A percentile compares a stretch with the other conserved stretches of the same genome.
Conservation (phyloP, 2,329 filamentous ascomycete species). For the Colletotrichum agaves region DNA sequence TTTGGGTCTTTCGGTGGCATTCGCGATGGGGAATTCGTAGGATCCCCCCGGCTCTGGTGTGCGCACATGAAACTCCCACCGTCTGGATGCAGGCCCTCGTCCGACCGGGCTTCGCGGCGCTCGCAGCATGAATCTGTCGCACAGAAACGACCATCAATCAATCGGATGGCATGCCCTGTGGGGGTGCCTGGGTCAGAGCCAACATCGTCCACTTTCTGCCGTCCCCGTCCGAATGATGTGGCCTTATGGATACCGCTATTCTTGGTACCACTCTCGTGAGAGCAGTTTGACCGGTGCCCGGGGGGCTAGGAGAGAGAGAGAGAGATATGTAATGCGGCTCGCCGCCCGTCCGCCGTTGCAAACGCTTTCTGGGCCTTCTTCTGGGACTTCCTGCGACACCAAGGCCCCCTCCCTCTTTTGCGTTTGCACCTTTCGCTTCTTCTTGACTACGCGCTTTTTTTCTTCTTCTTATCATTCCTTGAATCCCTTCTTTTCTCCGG, state of each 20-base stretch:
- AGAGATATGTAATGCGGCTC: slow-evolving; percentile 31
- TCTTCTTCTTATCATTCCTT: slow-evolving; percentile 15
- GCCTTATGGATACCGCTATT: slow-evolving; percentile 20
- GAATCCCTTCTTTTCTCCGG: slow-evolving; percentile 26
- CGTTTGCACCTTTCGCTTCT: slow-evolving; percentile 25
- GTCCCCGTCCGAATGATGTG: not conserved
- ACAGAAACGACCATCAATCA: slow-evolving; percentile 33
- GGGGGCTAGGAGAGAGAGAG: not conserved
- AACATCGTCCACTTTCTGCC: not conserved
- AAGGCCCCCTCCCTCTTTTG: not conserved
- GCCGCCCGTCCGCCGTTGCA: not conserved
- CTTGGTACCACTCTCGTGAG: slow-evolving; percentile 2
- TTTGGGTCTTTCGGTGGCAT: not conserved
- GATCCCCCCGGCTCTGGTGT: slow-evolving; percentile 14
- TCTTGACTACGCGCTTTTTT: not conserved
- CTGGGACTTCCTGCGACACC: slow-evolving; percentile 12
- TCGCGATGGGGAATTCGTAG: not conserved
- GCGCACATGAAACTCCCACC: slow-evolving; percentile 32
- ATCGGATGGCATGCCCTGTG: slow-evolving; percentile 22
- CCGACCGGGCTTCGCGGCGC: slow-evolving; percentile 27
- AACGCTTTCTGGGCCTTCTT: not conserved
- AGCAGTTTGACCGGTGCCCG: not conserved
- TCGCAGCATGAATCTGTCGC: slow-evolving; percentile 33
- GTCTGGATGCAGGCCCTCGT: slow-evolving; percentile 36
- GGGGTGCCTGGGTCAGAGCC: not conserved